Evolutionary conservation across 352 stramenopile species (phyloP).

Genomic region (Sclerospora graminicola): DNA sequence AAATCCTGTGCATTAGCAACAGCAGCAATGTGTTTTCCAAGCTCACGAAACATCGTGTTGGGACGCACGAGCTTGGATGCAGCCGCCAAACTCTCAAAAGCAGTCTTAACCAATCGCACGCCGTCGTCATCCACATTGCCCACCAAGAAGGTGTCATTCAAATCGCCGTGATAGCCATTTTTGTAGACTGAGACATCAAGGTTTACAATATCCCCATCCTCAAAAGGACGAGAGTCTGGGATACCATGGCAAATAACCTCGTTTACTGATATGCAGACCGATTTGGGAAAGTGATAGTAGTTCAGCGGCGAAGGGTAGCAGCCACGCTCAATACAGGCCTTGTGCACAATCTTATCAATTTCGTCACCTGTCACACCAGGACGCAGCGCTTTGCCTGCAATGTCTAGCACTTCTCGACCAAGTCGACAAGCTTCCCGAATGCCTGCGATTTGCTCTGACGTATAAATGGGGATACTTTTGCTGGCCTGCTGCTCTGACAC

Average conservation of each 20-base stretch:
- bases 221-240: constrained; percentile 90
- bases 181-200: constrained; percentile 97
- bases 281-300: constrained; percentile 97
- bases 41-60: constrained; percentile 92
- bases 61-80: constrained; percentile 88
- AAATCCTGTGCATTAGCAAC: constrained; percentile 82
- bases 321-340: constrained; percentile 84
- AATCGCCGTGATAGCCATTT: constrained; percentile 94
- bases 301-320: constrained; percentile 98
- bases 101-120: constrained; percentile 87
- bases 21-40: constrained; percentile 91
- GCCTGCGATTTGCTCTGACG: constrained; percentile 86
- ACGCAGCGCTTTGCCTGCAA: constrained; percentile 81
- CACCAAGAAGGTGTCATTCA: constrained; percentile 98
- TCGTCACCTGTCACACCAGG: constrained; percentile 93
- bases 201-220: constrained; percentile 98
- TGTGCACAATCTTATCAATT: constrained; percentile 94
- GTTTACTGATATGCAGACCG: constrained; percentile 86
- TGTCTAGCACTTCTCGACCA: constrained; percentile 93
- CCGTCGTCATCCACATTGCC: constrained; percentile 93
- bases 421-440: constrained; percentile 87
- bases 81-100: constrained; percentile 89
- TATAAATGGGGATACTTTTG: constrained; percentile 91
- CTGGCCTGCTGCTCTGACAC: constrained; percentile 51
- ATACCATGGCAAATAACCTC: constrained; percentile 97